Base-by-base conservation (phyloP, 1,284 basidiomycete genomes). In the Microbotryum silenes-acaulis region DNA sequence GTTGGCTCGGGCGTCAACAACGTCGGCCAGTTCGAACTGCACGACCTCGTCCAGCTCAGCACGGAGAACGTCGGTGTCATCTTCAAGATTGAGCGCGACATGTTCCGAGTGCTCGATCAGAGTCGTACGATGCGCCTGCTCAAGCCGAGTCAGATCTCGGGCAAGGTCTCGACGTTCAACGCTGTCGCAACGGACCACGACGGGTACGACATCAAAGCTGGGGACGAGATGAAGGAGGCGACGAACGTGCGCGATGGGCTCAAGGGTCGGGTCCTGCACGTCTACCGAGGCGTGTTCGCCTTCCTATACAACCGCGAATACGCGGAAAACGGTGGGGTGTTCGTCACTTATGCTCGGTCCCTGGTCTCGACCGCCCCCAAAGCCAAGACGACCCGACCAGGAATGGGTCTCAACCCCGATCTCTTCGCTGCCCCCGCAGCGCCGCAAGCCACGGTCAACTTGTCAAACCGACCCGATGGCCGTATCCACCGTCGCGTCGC, bases 21-120 rank as follows among this genome's bases (percentile, higher is more conserved):
- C 48, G 85, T 92, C 57, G 93, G 91, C 31, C 86, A 92, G 70
- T 98, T 93, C 73, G 93, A 98, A 74, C 76, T 97, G 60, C 93
- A 98, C 74, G 92, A 99, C 74, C 79, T 99, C 53, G 92, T 98
- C 45, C 91, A 96, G 79, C 82, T 99, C 66, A 92, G 90, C 75
- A 81, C 86, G 44, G 88, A 91, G 74, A 96, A 93, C 2, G 90
- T 92, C 29, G 94, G 92, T 74, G 91, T 98, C 63, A 94, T 98
- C 70, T 96, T 88, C 82, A 96, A 96, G 77, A 93, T 94, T 5
- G 96, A 98, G 75, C 85, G 91, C 21, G 90, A 91, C 73, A 86
- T 89, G 9, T 92, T 99, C 83, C 88, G 90, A 62, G 88, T 99
- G 1, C 81, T 98, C 53, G 94, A 98, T 74, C 94, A 97, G 76